Conservation (phyloP, 1,284 basidiomycete genomes). For the Irpex sp. region DNA sequence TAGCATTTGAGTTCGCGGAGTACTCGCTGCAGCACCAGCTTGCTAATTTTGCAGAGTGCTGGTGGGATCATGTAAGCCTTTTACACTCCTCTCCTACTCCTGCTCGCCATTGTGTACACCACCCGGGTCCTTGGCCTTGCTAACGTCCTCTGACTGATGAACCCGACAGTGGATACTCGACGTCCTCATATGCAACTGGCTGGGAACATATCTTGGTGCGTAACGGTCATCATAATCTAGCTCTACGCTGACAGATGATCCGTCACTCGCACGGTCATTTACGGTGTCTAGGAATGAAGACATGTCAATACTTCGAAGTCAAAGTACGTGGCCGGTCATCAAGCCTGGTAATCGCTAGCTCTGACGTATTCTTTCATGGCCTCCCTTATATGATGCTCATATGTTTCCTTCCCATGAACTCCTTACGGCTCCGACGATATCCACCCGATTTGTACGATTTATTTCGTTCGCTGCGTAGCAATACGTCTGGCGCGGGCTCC, state of each 20-base stretch:
- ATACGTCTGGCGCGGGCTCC: conserved; percentile 81
- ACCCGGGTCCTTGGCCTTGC: neutral
- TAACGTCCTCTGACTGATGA: neutral
- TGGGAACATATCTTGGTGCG: conserved; percentile 76
- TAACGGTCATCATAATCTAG: conserved; percentile 9
- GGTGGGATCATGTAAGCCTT: conserved; percentile 81
- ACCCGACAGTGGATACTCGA: conserved; percentile 72
- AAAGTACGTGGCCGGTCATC: conserved; percentile 32
- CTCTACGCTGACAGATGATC: conserved; percentile 10
- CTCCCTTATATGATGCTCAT: neutral
- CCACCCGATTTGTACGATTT: neutral
- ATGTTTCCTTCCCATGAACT: neutral
- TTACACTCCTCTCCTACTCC: conserved; percentile 9
- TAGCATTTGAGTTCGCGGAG: conserved; percentile 83
- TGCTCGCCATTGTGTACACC: neutral
- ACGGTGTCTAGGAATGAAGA: conserved; percentile 65
- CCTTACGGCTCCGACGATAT: neutral
- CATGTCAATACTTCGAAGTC: conserved; percentile 81
- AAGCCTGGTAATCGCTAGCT: neutral
- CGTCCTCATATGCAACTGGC: conserved; percentile 82
- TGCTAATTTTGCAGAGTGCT: conserved; percentile 83
- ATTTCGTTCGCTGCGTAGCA: conserved; percentile 42
- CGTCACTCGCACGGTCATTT: neutral
- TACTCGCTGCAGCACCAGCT: conserved; percentile 82
- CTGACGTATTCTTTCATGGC: neutral